Percentiles rank a stretch among this genome's conserved stretches.
These are phyloP conservation scores for Ophiorrhiza pumila DNA, from an alignment of 257 asterid species.

Conservation along the genomic window DNA sequence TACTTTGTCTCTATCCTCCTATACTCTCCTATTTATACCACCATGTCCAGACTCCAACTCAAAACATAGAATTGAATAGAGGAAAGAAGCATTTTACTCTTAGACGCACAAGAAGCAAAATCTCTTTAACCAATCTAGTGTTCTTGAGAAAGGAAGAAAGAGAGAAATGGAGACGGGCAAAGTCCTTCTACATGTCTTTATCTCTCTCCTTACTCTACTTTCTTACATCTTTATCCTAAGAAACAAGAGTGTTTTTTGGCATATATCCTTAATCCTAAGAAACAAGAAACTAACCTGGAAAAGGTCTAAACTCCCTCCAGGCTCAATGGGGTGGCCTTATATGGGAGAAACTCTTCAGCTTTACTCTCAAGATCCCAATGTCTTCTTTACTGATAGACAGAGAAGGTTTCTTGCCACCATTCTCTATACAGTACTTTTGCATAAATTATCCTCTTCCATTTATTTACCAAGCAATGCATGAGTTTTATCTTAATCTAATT, in stretches of 20 bases:
- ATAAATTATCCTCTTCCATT: not conserved
- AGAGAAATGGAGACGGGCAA: conserved; percentile 21
- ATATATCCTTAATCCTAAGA: conserved; percentile 15
- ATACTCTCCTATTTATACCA: conserved; percentile 13
- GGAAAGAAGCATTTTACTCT: not conserved
- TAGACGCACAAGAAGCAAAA: not conserved
- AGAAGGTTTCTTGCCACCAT: conserved; percentile 38
- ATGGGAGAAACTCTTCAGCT: conserved; percentile 82
- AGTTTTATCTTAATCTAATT: not conserved
- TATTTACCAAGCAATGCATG: conserved; percentile 2
- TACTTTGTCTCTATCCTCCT: not conserved
- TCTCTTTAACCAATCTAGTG: not conserved
- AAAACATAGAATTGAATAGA: not conserved
- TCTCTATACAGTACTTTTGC: not conserved
- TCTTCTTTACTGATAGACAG: conserved; percentile 50
- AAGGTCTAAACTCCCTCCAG: conserved; percentile 63
- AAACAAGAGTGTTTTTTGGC: conserved; percentile 5
- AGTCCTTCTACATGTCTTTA: conserved; percentile 19
- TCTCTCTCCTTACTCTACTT: conserved; percentile 27
- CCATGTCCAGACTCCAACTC: conserved; percentile 7
- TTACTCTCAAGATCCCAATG: conserved; percentile 70
- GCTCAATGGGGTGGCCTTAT: conserved; percentile 89
- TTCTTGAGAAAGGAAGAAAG: not conserved
- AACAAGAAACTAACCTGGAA: conserved; percentile 18
- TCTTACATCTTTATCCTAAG: conserved; percentile 12